Evolutionary conservation across 345 rosid genomes (phyloP).

Genomic region (Eucalyptus decipiens): DNA sequence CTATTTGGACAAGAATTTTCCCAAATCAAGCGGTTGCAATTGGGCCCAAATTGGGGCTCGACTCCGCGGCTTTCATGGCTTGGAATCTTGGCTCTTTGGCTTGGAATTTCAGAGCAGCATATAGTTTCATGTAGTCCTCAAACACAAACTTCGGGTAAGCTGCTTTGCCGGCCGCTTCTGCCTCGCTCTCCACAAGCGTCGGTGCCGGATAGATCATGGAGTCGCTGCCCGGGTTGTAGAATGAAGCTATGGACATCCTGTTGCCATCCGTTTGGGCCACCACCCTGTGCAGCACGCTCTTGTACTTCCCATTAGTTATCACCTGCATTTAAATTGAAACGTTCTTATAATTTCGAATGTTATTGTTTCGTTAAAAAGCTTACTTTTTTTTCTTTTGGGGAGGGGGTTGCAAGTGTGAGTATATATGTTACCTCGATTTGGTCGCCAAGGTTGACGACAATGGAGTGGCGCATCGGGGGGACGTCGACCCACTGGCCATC

Average conservation of each 20-base stretch:
- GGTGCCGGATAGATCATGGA: constrained; percentile 84
- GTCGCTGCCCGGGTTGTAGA: constrained; percentile 87
- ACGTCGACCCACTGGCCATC: constrained; percentile 86
- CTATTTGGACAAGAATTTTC: background rate
- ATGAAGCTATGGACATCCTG: constrained; percentile 88
- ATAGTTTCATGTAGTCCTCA: constrained; percentile 88
- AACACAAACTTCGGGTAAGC: constrained; percentile 75
- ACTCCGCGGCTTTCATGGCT: constrained; percentile 57
- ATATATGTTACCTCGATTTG: constrained; percentile 59
- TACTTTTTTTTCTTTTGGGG: background rate
- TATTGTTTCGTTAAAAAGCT: background rate
- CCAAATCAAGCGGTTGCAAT: constrained; percentile 9
- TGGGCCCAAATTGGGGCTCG: constrained; percentile 7
- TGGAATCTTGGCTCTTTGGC: constrained; percentile 94
- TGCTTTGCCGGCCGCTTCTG: constrained; percentile 8
- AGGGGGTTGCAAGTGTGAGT: background rate
- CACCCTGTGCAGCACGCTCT: constrained; percentile 85
- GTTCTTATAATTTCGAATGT: too few relatives aligned
- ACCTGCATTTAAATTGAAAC: constrained; percentile 19
- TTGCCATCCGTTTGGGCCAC: constrained; percentile 65
- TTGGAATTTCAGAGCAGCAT: constrained; percentile 64
- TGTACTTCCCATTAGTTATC: constrained; percentile 87
- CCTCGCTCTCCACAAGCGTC: constrained; percentile 40
- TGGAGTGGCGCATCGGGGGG: constrained; percentile 90
- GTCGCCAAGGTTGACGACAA: constrained; percentile 90